Conservation (phyloP, 2,329 filamentous ascomycete genomes). For the Colletotrichum lini region DNA sequence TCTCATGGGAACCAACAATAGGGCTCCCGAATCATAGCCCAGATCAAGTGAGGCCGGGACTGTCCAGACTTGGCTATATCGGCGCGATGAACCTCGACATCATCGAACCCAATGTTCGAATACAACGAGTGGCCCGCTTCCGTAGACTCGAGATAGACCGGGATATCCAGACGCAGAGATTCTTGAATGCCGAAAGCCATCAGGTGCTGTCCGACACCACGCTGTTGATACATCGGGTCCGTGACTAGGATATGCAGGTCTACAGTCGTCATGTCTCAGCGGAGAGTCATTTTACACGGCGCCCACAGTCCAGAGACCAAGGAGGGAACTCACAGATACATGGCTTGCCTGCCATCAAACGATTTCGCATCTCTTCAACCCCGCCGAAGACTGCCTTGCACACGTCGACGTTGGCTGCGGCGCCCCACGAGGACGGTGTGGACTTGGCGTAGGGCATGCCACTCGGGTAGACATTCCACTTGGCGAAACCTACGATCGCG, state of each 20-base stretch:
- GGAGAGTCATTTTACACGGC: no score
- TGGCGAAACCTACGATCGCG: conserved; percentile 51
- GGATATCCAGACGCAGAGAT: conserved; percentile 53
- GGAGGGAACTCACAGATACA: conserved; percentile 51
- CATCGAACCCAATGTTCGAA: conserved; percentile 52
- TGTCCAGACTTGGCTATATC: conserved; percentile 16
- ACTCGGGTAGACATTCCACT: conserved; percentile 54
- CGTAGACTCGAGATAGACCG: conserved; percentile 54
- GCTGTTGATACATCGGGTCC: conserved; percentile 52
- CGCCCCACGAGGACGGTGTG: conserved; percentile 45
- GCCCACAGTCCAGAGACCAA: not conserved
- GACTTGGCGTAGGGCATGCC: conserved; percentile 43
- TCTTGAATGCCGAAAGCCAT: conserved; percentile 53
- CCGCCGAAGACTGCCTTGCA: conserved; percentile 51
- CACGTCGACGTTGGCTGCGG: conserved; percentile 51
- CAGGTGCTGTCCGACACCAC: conserved; percentile 53
- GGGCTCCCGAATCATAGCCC: conserved; percentile 31
- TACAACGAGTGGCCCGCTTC: conserved; percentile 51
- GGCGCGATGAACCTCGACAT: conserved; percentile 43
- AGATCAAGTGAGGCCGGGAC: not conserved
- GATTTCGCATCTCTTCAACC: conserved; percentile 48
- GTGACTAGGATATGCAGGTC: conserved; percentile 57
- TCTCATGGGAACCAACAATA: conserved; percentile 11
- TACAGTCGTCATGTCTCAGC: conserved; percentile 24
- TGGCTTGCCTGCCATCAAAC: conserved; percentile 49